These are phyloP conservation scores for Phalaenopsis equestris DNA, from an alignment of 106 monocot genomes.

Conservation along the genomic window DNA sequence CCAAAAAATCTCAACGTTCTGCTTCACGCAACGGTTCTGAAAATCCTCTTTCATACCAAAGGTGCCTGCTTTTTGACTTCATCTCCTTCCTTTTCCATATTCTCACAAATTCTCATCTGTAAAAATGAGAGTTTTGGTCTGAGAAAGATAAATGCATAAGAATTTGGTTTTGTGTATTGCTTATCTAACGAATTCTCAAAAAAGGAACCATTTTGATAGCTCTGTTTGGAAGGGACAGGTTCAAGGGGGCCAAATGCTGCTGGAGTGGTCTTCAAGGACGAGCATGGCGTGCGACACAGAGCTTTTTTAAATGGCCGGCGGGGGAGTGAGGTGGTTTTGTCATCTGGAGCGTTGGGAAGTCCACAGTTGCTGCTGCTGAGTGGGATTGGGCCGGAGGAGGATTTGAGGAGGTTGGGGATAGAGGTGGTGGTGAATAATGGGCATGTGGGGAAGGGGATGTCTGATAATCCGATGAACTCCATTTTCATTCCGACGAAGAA, in stretches of 20 bases:
- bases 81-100: background rate
- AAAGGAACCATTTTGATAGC: background rate
- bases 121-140: no score
- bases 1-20: conserved; percentile 42
- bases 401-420: conserved; percentile 44
- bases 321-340: conserved; percentile 58
- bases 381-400: conserved; percentile 63
- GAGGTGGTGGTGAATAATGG: conserved; percentile 41
- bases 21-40: conserved; percentile 58
- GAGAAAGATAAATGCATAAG: no score
- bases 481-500: conserved; percentile 75
- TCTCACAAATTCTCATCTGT: no score
- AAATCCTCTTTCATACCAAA: conserved; percentile 32
- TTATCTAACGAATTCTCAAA: no score
- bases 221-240: conserved; percentile 12
- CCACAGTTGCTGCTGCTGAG: conserved; percentile 86
- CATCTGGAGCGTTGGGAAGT: conserved; percentile 75
- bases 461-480: conserved; percentile 93
- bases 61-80: conserved; percentile 1
- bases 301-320: conserved; percentile 15
- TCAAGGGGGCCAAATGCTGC: conserved; percentile 21
- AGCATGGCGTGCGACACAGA: conserved; percentile 35
- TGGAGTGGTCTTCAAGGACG: conserved; percentile 59
- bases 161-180: no score
- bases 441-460: conserved; percentile 65